These are phyloP conservation scores for Alliaria petiolata DNA, from an alignment of 345 rosid genomes.

Conservation along the genomic window DNA sequence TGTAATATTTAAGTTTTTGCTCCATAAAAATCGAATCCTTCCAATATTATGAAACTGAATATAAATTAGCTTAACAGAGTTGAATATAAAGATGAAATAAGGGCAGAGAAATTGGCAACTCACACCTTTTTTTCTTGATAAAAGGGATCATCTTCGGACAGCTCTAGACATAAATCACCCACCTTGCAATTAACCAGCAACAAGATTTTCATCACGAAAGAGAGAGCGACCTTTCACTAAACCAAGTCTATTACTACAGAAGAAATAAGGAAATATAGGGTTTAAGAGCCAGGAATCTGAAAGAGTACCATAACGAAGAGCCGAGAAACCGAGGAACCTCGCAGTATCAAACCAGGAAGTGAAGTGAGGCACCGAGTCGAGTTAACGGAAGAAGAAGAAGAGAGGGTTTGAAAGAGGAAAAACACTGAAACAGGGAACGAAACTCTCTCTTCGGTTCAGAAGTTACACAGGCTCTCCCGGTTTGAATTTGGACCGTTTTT, in stretches of 20 bases:
- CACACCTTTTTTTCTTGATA: constrained; percentile 65
- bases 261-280: not conserved
- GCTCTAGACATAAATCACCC: constrained; percentile 43
- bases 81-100: constrained; percentile 5
- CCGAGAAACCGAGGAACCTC: not conserved
- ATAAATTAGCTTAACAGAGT: not conserved
- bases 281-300: not conserved
- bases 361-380: not conserved
- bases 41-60: not conserved
- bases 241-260: not conserved
- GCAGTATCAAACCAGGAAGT: not conserved
- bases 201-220: not conserved
- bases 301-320: not conserved
- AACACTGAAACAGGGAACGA: not conserved
- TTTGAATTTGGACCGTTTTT: not conserved
- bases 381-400: not conserved
- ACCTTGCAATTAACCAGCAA: constrained; percentile 39
- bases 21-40: not conserved
- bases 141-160: constrained; percentile 49
- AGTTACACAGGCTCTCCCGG: not conserved
- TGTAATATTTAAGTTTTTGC: not conserved
- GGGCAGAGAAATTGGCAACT: not conserved
- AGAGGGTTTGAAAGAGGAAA: not conserved
- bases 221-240: not conserved
- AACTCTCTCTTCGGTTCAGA: not conserved